Base-by-base conservation (phyloP, 805 yeast genomes). In the Candida nitratophila region DNA sequence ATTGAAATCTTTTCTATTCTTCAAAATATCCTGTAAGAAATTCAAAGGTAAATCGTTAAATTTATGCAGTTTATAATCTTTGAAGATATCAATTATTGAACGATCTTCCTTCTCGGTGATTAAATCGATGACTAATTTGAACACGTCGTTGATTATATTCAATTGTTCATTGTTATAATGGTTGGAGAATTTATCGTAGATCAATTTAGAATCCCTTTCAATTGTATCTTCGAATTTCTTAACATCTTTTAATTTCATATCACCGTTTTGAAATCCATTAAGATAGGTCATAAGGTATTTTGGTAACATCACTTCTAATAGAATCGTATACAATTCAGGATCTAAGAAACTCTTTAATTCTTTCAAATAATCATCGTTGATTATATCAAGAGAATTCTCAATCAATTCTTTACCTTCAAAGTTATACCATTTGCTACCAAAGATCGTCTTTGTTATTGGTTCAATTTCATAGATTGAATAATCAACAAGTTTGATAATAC, bases 1-100 rank as follows among this genome's bases (percentile, higher is more conserved):
- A 20, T 57, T 52, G 38, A 44, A 50, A 21, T 39, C 76, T 54
- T 66, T 76, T 53, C 73, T 66, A 54, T 68, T 74, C 50, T 70
- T 68, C 43, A 89, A 69, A 36, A 88, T 73, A 14, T 81, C 80
- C 38, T 75, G 76, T 37, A 90, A 71, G 54, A 88, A 76, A 41
- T 77, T 82, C 8, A 82, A 64, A 0, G 95, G 89, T 46, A 90
- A 81, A 59, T 87, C 89, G 65, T 87, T 81, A 66, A 82, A 88
- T 35, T 74, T 74, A 12, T 37, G 74, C 77, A 10, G 40, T 41
- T 60, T 61, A 59, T 34, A 48, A 54, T 61, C 54, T 68, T 41
- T 40, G 59, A 58, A 58, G 26, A 49, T 54, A 60, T 55, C 68
- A n/a, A 73, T 54, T 22, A 80, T 66, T 29, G 72, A 76, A n/a